phyloP scores from a whole-genome alignment of 163 green algal genomes.

The Scenedesmus sp. region DNA sequence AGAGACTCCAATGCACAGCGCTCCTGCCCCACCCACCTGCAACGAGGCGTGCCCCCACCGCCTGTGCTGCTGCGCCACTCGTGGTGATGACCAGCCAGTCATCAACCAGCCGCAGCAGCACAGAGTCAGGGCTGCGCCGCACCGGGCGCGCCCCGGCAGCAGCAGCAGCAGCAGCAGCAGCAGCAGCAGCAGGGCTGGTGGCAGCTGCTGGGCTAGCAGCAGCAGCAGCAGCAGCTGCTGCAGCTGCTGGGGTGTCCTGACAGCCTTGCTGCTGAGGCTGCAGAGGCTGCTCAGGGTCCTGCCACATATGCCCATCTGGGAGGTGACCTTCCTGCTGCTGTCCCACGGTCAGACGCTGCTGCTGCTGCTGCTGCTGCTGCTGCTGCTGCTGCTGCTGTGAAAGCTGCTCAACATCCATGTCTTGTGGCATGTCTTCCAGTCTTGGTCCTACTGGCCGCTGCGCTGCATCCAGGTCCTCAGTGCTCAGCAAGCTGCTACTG shows the following conservation, averaged over 20 bases:
- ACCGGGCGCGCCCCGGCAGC: conserved; percentile 9
- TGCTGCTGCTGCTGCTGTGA: background rate
- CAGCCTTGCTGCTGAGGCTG: background rate
- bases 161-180: conserved; percentile 37
- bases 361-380: conserved; percentile 15
- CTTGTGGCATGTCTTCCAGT: background rate
- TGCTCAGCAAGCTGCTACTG: conserved; percentile 8
- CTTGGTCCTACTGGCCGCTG: background rate
- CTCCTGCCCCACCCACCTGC: conserved; percentile 72
- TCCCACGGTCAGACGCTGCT: background rate
- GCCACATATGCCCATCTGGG: too few relatives aligned
- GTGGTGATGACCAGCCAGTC: conserved; percentile 84
- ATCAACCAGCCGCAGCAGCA: conserved; percentile 83
- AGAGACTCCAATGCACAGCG: background rate
- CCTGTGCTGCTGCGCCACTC: conserved; percentile 67
- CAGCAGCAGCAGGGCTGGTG: conserved; percentile 15
- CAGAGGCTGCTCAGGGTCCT: conserved; percentile 1
- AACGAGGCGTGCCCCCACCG: conserved; percentile 65
- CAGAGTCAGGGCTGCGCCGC: conserved; percentile 35
- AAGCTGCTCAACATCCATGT: background rate
- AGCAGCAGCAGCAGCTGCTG: background rate
- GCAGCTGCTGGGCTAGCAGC: conserved; percentile 1
- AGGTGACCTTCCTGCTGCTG: background rate
- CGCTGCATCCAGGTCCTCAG: background rate
- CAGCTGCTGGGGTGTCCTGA: background rate